Percentiles rank a stretch among this genome's conserved stretches.
Evolutionary conservation across 345 rosid genomes (phyloP).

Genomic region (Theobroma cacao): DNA sequence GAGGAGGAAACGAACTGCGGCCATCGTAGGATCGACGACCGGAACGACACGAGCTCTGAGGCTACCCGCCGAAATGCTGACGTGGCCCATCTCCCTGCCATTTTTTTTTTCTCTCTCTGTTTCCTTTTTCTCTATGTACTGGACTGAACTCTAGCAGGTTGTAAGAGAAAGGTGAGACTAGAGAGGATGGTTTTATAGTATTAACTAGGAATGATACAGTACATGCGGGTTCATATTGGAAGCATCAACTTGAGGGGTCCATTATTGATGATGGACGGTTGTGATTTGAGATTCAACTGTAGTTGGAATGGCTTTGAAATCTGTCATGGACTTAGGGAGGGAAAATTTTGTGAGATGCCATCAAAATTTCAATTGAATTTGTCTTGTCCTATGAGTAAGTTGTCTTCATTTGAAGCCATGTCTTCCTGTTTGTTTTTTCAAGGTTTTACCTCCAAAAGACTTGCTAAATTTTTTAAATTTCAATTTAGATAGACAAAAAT

Average conservation of each 20-base stretch:
- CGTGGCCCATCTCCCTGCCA: slow-evolving; percentile 34
- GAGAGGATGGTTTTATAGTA: background rate
- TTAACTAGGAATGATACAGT: background rate
- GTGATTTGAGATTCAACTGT: background rate
- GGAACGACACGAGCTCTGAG: background rate
- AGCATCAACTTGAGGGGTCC: background rate
- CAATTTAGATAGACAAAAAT: no score
- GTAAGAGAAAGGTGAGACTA: background rate
- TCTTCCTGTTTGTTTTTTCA: no score
- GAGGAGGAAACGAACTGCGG: background rate
- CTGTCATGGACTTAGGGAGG: background rate
- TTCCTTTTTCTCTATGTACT: background rate
- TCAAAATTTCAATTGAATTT: background rate
- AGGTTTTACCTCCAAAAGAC: no score
- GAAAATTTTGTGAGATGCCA: background rate
- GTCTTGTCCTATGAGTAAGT: no score
- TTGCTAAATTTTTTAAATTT: no score
- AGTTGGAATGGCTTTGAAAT: background rate
- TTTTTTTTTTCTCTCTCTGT: slow-evolving; percentile 11
- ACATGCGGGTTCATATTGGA: background rate
- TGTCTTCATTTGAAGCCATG: no score
- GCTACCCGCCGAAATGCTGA: slow-evolving; percentile 33
- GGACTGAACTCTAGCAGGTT: background rate
- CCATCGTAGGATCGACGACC: slow-evolving; percentile 13
- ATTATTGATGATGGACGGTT: background rate